Evolutionary conservation across 2,329 filamentous ascomycete species (phyloP), one percentile per base, ranked within the genome.

Genomic region (Zasmidium angulare): DNA sequence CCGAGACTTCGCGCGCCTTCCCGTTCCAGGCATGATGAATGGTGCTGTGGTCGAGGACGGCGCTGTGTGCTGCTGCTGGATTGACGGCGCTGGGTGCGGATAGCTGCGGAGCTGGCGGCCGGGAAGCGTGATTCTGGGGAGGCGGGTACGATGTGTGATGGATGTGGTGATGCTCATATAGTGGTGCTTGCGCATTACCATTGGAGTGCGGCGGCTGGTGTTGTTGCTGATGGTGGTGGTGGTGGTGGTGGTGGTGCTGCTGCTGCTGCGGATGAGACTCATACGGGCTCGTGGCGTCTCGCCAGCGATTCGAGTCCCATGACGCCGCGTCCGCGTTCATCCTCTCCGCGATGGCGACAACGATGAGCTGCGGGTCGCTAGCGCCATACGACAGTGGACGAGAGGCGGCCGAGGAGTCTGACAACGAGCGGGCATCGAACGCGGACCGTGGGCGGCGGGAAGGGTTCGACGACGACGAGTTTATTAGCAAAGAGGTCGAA

Each of bases 11-110:
- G 56, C 58, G 56, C 60, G 62, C 59, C 53, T 63, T 58, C 43
- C 62, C 56, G 56, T 54, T 51, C 58, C 58, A 61, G 59, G 56
- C 31, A 58, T 58, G 46, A 47, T 56, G 50, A 31, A 20, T 36
- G 29, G 6, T 51, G 52, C 47, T 29, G 14, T n/a, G 26, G 21
- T 53, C 57, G 29, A 66, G 57, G 55, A 63, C 46, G 43, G 58
- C 29, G 40, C 55, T 64, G 24, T 61, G 63, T 6, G 54, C 23
- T 47, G 54, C 23, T 47, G 59, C 53, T 50, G 62, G 59, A 47
- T 61, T 57, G 55, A 59, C 58, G 46, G 61, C 59, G 43, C 50
- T 60, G 21, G 56, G 57, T 22, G 61, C 65, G 53, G 66, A 63
- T 52, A 61, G 55, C 55, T 59, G 63, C 53, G 60, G 65, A 63